Evolutionary conservation across 495 filamentous ascomycete genomes (phyloP).

Genomic region (Penicillium diatomitis): DNA sequence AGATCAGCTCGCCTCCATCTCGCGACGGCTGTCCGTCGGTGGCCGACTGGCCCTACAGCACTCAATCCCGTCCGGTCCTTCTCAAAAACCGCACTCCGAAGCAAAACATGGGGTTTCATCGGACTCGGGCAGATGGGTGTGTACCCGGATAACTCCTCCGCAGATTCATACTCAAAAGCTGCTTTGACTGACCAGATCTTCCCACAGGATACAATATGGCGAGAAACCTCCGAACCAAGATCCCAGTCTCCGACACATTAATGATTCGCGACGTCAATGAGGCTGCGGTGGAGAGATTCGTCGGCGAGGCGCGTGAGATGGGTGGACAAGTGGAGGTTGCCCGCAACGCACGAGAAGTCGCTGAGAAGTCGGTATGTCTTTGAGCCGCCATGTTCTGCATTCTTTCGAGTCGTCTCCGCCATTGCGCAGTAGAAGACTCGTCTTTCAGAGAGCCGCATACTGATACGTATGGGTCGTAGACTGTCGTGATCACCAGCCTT

Average conservation of each 20-base stretch:
- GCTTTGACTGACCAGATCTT: background rate
- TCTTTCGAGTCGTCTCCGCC: background rate
- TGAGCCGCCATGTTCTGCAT: background rate
- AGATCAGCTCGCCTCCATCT: conserved; percentile 11
- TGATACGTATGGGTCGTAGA: conserved; percentile 34
- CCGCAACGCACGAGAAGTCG: conserved; percentile 48
- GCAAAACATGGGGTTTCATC: conserved; percentile 73
- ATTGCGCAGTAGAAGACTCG: too few relatives aligned
- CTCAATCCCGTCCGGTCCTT: conserved; percentile 35
- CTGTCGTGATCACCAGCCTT: conserved; percentile 69
- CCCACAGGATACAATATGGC: conserved; percentile 71
- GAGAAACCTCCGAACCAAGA: conserved; percentile 71
- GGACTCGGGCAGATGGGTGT: conserved; percentile 82
- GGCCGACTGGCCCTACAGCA: conserved; percentile 5
- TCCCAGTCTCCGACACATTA: conserved; percentile 58
- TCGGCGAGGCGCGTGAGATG: conserved; percentile 45
- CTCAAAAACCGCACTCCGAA: conserved; percentile 42
- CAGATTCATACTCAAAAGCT: background rate
- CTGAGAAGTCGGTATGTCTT: conserved; percentile 62
- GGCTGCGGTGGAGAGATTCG: conserved; percentile 48
- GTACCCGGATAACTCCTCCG: conserved; percentile 10
- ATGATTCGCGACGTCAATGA: conserved; percentile 68
- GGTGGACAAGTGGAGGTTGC: conserved; percentile 47
- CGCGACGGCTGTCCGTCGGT: conserved; percentile 8
- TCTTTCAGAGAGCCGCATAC: background rate